Conservation (phyloP, 2,329 filamentous ascomycete species). For the Sclerotinia spermophila region DNA sequence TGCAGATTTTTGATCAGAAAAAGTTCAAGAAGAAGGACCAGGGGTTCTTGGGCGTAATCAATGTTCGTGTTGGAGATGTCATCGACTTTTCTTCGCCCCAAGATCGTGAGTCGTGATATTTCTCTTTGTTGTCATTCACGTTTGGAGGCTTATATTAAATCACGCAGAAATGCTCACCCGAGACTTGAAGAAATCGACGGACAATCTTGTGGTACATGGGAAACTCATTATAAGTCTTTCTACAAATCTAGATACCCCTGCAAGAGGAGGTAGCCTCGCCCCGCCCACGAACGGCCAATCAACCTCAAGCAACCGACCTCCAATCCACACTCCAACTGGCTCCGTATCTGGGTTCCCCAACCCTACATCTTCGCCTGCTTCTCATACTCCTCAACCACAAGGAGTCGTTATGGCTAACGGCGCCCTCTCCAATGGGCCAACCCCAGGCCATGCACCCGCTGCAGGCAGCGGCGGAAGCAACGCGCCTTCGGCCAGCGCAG, state of each 20-base stretch:
- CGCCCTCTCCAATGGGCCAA: constrained; percentile 31
- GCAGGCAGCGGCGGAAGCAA: constrained; percentile 35
- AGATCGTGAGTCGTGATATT: constrained; percentile 64
- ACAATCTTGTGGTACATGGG: constrained; percentile 95
- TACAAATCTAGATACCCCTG: constrained; percentile 75
- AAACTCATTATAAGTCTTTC: constrained; percentile 97
- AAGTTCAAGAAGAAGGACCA: constrained; percentile 99
- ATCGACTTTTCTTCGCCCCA: constrained; percentile 86
- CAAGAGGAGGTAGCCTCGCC: constrained; percentile 48
- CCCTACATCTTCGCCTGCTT: constrained; percentile 38
- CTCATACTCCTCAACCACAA: constrained; percentile 33
- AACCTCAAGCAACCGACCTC: constrained; percentile 28
- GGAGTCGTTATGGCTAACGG: constrained; percentile 35
- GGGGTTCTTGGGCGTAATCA: constrained; percentile 95
- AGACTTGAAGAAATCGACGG: constrained; percentile 95
- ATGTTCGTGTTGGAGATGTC: constrained; percentile 90
- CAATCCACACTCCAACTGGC: constrained; percentile 35
- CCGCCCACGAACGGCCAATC: constrained; percentile 32
- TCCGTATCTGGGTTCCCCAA: constrained; percentile 31
- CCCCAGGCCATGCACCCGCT: constrained; percentile 37
- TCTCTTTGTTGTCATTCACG: constrained; percentile 12
- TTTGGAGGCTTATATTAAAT: constrained; percentile 20
- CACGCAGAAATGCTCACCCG: constrained; percentile 86
- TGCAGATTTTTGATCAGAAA: constrained; percentile 99
- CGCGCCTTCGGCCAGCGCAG: constrained; percentile 28